Conservation (phyloP, 257 asterid genomes). For the Cordia subcordata region DNA sequence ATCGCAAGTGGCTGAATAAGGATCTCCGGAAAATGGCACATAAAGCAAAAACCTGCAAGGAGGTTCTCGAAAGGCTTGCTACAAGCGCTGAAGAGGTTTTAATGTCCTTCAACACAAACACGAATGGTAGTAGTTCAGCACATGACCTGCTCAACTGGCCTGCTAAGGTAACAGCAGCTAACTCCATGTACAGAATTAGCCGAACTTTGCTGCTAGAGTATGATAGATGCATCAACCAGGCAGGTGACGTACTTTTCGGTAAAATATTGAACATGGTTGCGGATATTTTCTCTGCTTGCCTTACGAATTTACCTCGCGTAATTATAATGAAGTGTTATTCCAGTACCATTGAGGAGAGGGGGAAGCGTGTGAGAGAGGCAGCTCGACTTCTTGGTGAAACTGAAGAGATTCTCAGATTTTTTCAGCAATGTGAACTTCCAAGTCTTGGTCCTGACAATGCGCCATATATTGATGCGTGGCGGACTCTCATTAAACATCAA, state of each 20-base stretch:
- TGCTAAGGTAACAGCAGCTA: conserved; percentile 17
- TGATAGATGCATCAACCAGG: neutral
- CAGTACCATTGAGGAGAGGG: conserved; percentile 23
- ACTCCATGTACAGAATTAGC: conserved; percentile 34
- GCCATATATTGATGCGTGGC: conserved; percentile 23
- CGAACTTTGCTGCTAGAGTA: conserved; percentile 13
- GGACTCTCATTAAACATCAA: neutral
- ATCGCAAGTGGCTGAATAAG: conserved; percentile 8
- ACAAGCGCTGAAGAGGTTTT: conserved; percentile 1
- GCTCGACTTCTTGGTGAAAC: conserved; percentile 30
- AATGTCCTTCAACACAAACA: neutral
- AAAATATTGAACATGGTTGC: conserved; percentile 19
- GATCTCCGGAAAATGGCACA: conserved; percentile 5
- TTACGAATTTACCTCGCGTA: conserved; percentile 23
- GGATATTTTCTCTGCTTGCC: conserved; percentile 38
- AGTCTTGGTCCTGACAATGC: conserved; percentile 5
- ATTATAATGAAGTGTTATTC: conserved; percentile 19
- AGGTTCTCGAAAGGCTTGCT: neutral
- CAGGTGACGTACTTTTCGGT: conserved; percentile 21
- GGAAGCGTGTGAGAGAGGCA: conserved; percentile 22
- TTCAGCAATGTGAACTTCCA: conserved; percentile 17
- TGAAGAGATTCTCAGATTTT: conserved; percentile 24
- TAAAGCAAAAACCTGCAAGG: neutral
- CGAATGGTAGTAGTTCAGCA: neutral
- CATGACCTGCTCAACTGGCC: conserved; percentile 15